Base-by-base conservation (phyloP, 2,329 filamentous ascomycete species). In the Verticillium albo-atrum region DNA sequence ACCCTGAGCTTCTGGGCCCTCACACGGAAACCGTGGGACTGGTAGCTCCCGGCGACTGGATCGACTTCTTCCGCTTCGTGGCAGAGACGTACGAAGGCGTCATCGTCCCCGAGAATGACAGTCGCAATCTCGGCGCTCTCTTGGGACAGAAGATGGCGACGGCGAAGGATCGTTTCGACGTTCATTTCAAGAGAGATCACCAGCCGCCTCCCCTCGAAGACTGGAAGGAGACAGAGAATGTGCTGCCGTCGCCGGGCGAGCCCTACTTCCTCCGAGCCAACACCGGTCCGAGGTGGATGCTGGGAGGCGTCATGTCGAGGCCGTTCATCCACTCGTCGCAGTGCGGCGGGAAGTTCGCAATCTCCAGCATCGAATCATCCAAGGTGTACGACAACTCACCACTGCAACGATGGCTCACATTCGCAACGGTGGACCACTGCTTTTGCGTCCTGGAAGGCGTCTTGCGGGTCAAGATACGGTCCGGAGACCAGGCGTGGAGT, bases 61-160 rank as follows among this genome's bases (percentile, higher is more conserved):
- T 84, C 28, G 82, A 86, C 64, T 86, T 86, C 72, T 86, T 86
- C 72, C 77, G 83, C 55, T 80, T 83, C 66, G 77, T 86, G 7
- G 77, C 77, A 28, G 82, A 86, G 67, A 72, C 79, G 0, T 85
- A 80, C 59, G 62, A 71, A 3, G 82, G 82, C 1, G 64, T 79
- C 1, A 63, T 84, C 20, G 75, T 82, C 17, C 82, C 83, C 1
- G 77, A 82, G 56, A 68, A 72, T 35, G 83, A 86, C 65, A 65
- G 77, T n/a, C 78, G 83, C 1, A 79, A 83, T 63, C 70, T 83
- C 2, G 77, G 76, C 52, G 73, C 78, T 26, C 68, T 80, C 0
- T 66, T 85, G 32, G 78, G 85, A 26, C 81, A 80, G 17, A 84
- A 82, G 66, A 72, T 86, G 28, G 83, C 82, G 72, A 78, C 79